Percentiles rank a stretch among this genome's conserved stretches.
Conservation (phyloP, 2,329 filamentous ascomycete genomes). For the Alternaria novae-zelandiae region DNA sequence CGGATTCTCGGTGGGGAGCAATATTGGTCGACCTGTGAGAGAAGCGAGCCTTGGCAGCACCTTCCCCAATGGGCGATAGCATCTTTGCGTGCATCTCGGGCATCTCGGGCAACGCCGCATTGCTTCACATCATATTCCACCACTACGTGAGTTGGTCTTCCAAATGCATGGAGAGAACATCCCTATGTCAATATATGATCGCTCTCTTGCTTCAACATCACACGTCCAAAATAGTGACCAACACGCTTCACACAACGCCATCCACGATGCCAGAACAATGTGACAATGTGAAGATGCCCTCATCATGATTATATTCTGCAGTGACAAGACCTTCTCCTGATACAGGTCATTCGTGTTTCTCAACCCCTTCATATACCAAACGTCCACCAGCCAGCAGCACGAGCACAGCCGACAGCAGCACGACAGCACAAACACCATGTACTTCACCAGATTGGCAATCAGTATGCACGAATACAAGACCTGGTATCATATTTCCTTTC, state of each 20-base stretch:
- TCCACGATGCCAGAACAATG: not conserved
- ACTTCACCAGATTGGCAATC: not conserved
- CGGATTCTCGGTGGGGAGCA: slow-evolving; percentile 13
- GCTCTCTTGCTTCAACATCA: not conserved
- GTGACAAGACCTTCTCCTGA: not conserved
- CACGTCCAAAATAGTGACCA: not conserved
- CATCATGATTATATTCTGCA: not conserved
- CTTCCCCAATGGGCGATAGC: slow-evolving; percentile 10
- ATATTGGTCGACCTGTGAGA: slow-evolving; percentile 11
- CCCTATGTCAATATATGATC: not conserved
- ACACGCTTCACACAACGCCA: not conserved
- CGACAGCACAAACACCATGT: not conserved
- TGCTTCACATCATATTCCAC: not conserved
- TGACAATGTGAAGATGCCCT: not conserved
- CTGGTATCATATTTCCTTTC: not conserved
- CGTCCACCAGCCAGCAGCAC: not conserved
- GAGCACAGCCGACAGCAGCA: not conserved
- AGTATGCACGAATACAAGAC: not conserved
- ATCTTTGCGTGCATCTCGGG: not conserved
- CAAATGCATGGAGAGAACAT: not conserved
- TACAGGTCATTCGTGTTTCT: not conserved
- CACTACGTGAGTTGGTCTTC: not conserved
- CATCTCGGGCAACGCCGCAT: not conserved
- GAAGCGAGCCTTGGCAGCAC: slow-evolving; percentile 31
- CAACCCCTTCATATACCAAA: not conserved